Evolutionary conservation across 345 rosid species (phyloP), one percentile per base, ranked within the genome.

Genomic region (Melastoma malabathricum): DNA sequence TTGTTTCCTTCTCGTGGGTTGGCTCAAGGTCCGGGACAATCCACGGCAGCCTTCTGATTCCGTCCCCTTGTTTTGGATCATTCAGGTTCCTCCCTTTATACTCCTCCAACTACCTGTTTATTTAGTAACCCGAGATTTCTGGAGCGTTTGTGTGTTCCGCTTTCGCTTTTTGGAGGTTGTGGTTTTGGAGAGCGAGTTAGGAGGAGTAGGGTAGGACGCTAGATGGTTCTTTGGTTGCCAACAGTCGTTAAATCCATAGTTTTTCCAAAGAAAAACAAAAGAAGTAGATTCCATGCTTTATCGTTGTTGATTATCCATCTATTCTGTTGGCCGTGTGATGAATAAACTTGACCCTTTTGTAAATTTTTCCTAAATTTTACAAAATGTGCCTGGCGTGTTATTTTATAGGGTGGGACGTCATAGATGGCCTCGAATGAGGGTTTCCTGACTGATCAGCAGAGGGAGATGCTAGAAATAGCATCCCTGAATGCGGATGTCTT

Each of bases 11-110:
- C 68, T 59, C 61, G 75, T 76, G 86, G 57, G 81, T 85, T 77
- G 97, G 90, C 94, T 89, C 89, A 84, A 75, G 84, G 83, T 89
- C 94, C 81, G 86, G 80, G 95, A 90, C 94, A 79, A 75, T 22
- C 83, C 59, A 72, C 88, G 72, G 86, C 38, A 64, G 70, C 71
- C 65, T 56, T 70, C 69, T 64, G 69, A 51, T 74, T 68, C 73
- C 64, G 74, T 55, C 25, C 25, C 25, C 2, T 61, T 61, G 47
- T 18, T 61, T 60, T 48, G 65, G 23, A 22, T 15, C 27, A 10
- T 48, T n/a, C 60, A 51, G 67, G 59, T 66, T 41, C 38, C 57
- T 29, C 48, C 49, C 47, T 22, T 46, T 10, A 15, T 31, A 4
- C 39, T 34, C 54, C n/a, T 43, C 18, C 46, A 22, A 22, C 25